Percentiles rank a stretch among this genome's conserved stretches.
These are phyloP conservation scores for Chrysosporium keratinophilum DNA, from an alignment of 2,329 filamentous ascomycete genomes.

Conservation along the genomic window DNA sequence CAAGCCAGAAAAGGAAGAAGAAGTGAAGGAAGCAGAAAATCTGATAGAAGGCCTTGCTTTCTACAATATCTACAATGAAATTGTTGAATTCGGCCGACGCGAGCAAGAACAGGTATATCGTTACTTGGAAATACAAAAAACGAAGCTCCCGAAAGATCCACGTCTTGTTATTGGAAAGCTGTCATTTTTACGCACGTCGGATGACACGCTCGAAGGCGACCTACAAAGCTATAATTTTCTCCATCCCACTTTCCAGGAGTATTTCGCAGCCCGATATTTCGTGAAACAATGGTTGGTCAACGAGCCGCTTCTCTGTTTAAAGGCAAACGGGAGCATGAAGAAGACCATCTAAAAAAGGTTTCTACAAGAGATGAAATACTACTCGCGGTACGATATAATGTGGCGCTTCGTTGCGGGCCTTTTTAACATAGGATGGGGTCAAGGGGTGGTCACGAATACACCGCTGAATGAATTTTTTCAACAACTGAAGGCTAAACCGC, in stretches of 20 bases:
- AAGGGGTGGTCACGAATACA: conserved; percentile 8
- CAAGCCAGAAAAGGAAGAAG: too few species aligned
- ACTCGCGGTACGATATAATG: conserved; percentile 31
- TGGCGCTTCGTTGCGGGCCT: conserved; percentile 38
- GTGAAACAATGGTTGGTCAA: conserved; percentile 21
- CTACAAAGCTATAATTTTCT: conserved; percentile 32
- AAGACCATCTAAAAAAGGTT: conserved; percentile 17
- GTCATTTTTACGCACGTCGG: conserved; percentile 29
- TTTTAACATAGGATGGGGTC: conserved; percentile 16
- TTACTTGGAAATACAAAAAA: background rate
- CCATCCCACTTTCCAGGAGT: conserved; percentile 38
- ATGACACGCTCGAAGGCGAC: conserved; percentile 14
- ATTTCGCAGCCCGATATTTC: conserved; percentile 29
- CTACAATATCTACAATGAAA: conserved; percentile 26
- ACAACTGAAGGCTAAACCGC: conserved; percentile 26
- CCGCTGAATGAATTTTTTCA: conserved; percentile 22
- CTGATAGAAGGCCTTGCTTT: conserved; percentile 31
- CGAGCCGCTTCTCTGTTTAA: conserved; percentile 12
- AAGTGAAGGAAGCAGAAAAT: too few species aligned
- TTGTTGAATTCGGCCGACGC: conserved; percentile 26
- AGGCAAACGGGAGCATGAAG: background rate
- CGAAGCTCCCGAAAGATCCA: too few species aligned
- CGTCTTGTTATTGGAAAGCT: conserved; percentile 21
- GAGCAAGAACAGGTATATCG: background rate
- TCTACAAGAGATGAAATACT: conserved; percentile 32